Base-by-base conservation (phyloP, 2,329 filamentous ascomycete genomes). In the Paramyrothecium sp. region DNA sequence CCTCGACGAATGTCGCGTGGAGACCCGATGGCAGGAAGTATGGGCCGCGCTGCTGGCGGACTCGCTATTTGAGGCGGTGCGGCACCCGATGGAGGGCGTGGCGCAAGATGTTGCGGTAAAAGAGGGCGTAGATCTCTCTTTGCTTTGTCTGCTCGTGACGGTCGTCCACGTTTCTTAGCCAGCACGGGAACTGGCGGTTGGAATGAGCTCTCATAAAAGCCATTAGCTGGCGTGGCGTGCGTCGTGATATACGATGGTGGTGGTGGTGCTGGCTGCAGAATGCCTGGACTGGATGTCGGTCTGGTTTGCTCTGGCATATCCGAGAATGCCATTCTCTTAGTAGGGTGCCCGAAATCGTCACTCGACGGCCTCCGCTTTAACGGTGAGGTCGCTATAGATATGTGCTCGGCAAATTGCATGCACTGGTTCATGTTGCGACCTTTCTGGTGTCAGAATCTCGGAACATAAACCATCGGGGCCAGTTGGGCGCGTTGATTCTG, bases 361-460 rank as follows among this genome's bases (percentile, higher is more conserved):
- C 67, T 66, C 23, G 73, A 61, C 49, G 69, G 69, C 58, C 70
- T 75, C 59, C 75, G 75, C 63, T 76, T 77, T 53, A 60, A 54
- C 20, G 60, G 59, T 7, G 46, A 48, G 17, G 67, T 56, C 41
- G 69, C 63, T 34, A 73, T 69, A 56, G 71, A 70, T 63, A 79
- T 71, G 21, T 69, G 71, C 44, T 76, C 71, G 50, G 73, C 71
- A 41, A 73, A 72, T 52, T 73, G 65, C 55, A 79, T 67, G 61
- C 78, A 81, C 62, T 81, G 77, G 34, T 72, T 72, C 71, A 81
- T 73, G 60, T 75, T 80, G 54, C 79, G 78, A 34, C 79, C 79
- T 81, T 56, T 26, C 8, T n/a, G 12, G 48, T 17, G 30, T 53
- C 19, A 53, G 51, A 10, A 21, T 19, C 13, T 8, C 10, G 30